A percentile compares a stretch with the other conserved stretches of the same genome.
Conservation (phyloP, 805 yeast species). For the Metschnikowia reukaufii region DNA sequence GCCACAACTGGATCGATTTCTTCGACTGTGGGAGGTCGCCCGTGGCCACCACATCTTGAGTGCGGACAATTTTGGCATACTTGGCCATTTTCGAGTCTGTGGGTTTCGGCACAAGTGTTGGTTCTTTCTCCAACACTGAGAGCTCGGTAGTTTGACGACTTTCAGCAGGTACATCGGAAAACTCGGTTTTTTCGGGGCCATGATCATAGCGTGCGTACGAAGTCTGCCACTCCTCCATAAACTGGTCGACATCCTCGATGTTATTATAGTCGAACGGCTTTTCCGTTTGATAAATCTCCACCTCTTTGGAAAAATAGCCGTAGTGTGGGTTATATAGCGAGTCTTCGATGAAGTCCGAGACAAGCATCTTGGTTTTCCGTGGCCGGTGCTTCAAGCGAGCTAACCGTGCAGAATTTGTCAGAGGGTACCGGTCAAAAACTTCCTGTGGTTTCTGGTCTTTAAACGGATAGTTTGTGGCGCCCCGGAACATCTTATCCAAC, state of each 20-base stretch:
- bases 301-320: constrained; percentile 80
- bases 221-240: constrained; percentile 64
- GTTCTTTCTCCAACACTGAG: constrained; percentile 8
- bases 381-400: constrained; percentile 50
- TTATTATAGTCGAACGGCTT: constrained; percentile 62
- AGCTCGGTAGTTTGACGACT: not conserved
- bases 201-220: constrained; percentile 57
- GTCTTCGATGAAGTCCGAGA: constrained; percentile 81
- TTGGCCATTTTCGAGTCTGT: constrained; percentile 24
- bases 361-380: constrained; percentile 61
- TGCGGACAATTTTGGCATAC: constrained; percentile 28
- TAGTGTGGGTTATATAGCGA: constrained; percentile 77
- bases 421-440: constrained; percentile 37
- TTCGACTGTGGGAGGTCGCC: constrained; percentile 19
- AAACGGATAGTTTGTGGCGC: constrained; percentile 45
- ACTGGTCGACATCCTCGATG: constrained; percentile 64
- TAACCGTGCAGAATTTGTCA: constrained; percentile 33
- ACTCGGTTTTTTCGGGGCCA: not conserved
- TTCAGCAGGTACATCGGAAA: not conserved
- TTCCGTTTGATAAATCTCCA: constrained; percentile 69
- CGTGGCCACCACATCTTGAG: constrained; percentile 21
- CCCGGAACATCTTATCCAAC: constrained; percentile 37
- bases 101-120: constrained; percentile 11
- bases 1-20: constrained; percentile 72
- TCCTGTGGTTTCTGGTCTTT: constrained; percentile 38